Percentiles rank a stretch among this genome's conserved stretches.
These are phyloP conservation scores for Coemansia pectinata DNA, from an alignment of 192 early-diverging fungal species.

Conservation along the genomic window DNA sequence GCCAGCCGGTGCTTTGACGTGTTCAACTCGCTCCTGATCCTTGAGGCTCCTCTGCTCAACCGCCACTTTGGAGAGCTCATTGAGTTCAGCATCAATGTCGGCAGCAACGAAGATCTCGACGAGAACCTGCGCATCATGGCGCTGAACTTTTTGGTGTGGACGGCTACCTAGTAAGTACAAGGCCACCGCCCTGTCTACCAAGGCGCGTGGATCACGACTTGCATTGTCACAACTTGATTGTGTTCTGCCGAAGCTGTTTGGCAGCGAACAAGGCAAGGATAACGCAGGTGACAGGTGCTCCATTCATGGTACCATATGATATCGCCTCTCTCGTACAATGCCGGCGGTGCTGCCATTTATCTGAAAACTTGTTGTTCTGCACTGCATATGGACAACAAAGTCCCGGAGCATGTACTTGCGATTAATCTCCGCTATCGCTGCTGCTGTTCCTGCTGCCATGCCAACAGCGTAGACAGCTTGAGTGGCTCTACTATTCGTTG, in stretches of 20 bases:
- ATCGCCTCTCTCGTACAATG: slow-evolving; percentile 4
- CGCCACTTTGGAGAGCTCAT: slow-evolving; percentile 79
- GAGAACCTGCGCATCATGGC: slow-evolving; percentile 75
- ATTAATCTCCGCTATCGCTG: not conserved
- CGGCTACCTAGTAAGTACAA: slow-evolving; percentile 67
- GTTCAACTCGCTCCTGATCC: slow-evolving; percentile 76
- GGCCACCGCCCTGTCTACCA: not conserved
- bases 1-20: slow-evolving; percentile 83
- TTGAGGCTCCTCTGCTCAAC: slow-evolving; percentile 79
- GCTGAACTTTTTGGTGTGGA: slow-evolving; percentile 68
- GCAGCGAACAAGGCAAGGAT: not conserved
- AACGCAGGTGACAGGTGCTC: not conserved
- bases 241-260: not conserved
- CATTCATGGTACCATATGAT: not conserved
- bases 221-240: not conserved
- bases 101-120: slow-evolving; percentile 66
- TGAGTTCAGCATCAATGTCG: slow-evolving; percentile 76
- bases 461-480: not conserved
- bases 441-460: not conserved
- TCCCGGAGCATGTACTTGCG: not conserved
- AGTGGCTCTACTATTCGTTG: not conserved
- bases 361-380: not conserved
- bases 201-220: not conserved
- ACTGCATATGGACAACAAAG: not conserved
- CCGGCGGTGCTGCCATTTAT: not conserved